Percentiles rank a stretch among this genome's conserved stretches.
phyloP scores from a whole-genome alignment of 306 rosid genomes.

The Arachis stenosperma region DNA sequence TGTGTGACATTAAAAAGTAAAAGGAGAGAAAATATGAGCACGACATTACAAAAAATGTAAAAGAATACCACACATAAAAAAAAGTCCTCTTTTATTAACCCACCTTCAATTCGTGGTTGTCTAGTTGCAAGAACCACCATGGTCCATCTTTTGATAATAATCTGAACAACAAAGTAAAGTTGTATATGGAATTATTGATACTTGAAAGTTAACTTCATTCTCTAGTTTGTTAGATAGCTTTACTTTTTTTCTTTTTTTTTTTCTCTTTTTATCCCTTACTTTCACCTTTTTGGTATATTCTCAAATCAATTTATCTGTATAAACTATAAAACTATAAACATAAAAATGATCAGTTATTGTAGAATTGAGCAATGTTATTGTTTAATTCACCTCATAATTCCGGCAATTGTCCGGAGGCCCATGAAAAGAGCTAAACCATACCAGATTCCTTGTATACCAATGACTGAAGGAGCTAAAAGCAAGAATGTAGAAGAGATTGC shows the following conservation, averaged over 20 bases:
- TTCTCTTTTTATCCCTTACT: no score
- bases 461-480: constrained; percentile 1
- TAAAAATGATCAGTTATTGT: no score
- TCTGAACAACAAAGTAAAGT: background rate
- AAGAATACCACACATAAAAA: background rate
- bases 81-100: background rate
- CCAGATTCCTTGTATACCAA: constrained; percentile 34
- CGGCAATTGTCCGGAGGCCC: constrained; percentile 28
- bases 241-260: no score
- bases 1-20: background rate
- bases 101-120: constrained; percentile 10
- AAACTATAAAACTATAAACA: no score
- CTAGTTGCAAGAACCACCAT: constrained; percentile 30
- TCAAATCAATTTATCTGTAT: no score
- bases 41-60: background rate
- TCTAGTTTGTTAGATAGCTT: no score
- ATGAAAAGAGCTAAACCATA: constrained; percentile 33
- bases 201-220: no score
- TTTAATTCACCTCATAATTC: constrained; percentile 19
- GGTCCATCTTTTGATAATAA: constrained; percentile 27
- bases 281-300: no score
- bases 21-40: background rate
- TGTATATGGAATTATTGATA: no score
- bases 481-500: constrained; percentile 26
- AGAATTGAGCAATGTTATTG: background rate